phyloP scores from a whole-genome alignment of 139 green algal species.

The Chlamydomonas sp. region DNA sequence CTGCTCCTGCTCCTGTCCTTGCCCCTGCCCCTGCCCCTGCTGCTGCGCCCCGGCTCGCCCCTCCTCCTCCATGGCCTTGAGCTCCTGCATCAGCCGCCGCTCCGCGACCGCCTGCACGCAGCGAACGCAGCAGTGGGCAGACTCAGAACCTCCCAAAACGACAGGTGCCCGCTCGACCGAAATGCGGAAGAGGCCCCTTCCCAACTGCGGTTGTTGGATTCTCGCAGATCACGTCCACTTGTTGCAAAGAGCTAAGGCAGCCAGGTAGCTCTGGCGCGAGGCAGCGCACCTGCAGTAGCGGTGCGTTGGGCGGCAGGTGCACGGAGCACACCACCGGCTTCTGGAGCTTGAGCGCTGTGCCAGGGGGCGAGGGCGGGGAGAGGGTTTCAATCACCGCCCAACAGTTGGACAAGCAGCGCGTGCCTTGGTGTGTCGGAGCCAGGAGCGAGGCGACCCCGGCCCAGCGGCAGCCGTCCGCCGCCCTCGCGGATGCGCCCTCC shows the following conservation, averaged over 20 bases:
- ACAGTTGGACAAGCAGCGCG: not conserved
- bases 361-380: not conserved
- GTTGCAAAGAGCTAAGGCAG: not conserved
- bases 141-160: too few relatives aligned
- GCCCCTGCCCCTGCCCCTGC: not conserved
- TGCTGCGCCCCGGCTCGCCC: not conserved
- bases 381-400: not conserved
- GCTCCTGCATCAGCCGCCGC: slow-evolving; percentile 39
- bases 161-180: not conserved
- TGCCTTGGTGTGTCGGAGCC: not conserved
- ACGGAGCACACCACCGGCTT: slow-evolving; percentile 42
- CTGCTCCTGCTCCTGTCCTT: not conserved
- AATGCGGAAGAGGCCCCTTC: not conserved
- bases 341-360: slow-evolving; percentile 26
- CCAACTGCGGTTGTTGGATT: not conserved
- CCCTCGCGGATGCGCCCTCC: too few relatives aligned
- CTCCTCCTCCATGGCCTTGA: slow-evolving; percentile 28
- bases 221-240: not conserved
- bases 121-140: not conserved
- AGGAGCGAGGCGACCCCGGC: not conserved
- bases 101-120: slow-evolving; percentile 42
- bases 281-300: slow-evolving; percentile 42
- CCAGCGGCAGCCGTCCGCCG: too few relatives aligned
- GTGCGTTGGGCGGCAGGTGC: slow-evolving; percentile 40
- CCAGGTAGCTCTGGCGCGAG: too few relatives aligned